Evolutionary conservation across 2,329 filamentous ascomycete species (phyloP).

Genomic region (Trichoderma koningii): DNA sequence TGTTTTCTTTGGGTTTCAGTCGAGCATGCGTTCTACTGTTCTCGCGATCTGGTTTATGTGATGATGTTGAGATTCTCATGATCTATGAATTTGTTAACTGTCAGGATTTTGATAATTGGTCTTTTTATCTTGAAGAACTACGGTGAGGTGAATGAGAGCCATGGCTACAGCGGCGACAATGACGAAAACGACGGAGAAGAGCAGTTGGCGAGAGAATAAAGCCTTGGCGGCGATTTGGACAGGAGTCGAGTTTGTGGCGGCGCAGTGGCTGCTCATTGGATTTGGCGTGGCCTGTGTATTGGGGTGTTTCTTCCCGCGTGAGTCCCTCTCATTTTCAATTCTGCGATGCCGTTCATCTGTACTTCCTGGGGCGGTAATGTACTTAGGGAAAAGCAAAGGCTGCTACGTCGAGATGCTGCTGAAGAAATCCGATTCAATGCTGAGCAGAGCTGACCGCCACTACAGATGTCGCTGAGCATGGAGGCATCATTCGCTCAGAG

Average conservation of each 20-base stretch:
- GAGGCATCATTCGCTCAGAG: conserved; percentile 55
- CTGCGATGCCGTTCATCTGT: background rate
- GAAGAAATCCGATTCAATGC: background rate
- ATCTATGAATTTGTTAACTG: background rate
- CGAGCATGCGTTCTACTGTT: too few relatives aligned
- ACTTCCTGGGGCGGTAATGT: background rate
- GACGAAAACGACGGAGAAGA: background rate
- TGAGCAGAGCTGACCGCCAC: background rate
- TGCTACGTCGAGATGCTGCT: too few relatives aligned
- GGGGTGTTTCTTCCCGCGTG: conserved; percentile 48
- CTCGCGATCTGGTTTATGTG: background rate
- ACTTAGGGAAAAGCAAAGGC: background rate
- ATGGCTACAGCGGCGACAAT: conserved; percentile 2
- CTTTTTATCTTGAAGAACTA: background rate
- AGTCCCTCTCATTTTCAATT: conserved; percentile 30
- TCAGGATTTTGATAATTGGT: background rate
- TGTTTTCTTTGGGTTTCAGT: background rate
- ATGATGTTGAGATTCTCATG: background rate
- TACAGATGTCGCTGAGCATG: conserved; percentile 47
- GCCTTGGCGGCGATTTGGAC: background rate
- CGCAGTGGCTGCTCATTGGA: conserved; percentile 67
- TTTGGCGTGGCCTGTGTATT: conserved; percentile 57
- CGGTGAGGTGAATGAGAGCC: background rate
- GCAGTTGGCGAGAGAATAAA: conserved; percentile 3
- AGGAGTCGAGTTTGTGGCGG: conserved; percentile 43